Evolutionary conservation across 768 basidiomycete species (phyloP), one percentile per base, ranked within the genome.

Genomic region (Omphalotus guepiniiformis): DNA sequence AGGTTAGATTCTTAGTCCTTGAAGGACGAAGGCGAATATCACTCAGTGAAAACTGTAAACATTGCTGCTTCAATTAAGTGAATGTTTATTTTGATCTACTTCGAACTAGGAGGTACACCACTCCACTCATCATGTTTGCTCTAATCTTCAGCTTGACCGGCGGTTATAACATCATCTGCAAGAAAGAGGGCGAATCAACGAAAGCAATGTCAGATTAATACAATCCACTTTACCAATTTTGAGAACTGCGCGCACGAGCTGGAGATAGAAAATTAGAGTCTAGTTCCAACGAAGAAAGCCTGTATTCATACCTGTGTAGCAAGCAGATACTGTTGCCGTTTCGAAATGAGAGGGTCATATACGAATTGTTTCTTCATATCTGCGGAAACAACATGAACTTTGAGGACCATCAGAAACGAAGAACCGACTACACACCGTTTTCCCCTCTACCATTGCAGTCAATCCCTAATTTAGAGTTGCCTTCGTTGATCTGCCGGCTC

Each of bases 331-430:
- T 98, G 95, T 62, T 97, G 94, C 60, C 95, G 74, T 71, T 98
- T 99, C 34, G 93, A 93, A 66, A 98, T 96, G 54, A 97, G 70
- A 23, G 96, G 95, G 60, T 99, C 96, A 57, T 94, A 93, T 35
- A 98, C 94, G 58, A 93, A 91, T 63, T 97, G 95, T 60, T 85
- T 78, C 75, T 88, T 95, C 95, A 99, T 99, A 58, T 99, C 95
- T 97, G 61, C 12, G 40, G 35, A 37, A 22, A 39, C 19, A 34
- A 42, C 13, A 19, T n/a, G 27, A 12, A 39, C 9, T 41, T 39
- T 30, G 18, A 3, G 23, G n/a, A n/a, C 18, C 6, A 21, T 25
- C 6, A 45, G 26, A 15, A 15, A 49, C 6, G 39, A 12, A 26
- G 30, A 19, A 38, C 34, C n/a, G 28, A 47, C 22, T 16, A 64